Conservation (phyloP, 768 basidiomycete genomes). For the Sistotremastrum suecicum region DNA sequence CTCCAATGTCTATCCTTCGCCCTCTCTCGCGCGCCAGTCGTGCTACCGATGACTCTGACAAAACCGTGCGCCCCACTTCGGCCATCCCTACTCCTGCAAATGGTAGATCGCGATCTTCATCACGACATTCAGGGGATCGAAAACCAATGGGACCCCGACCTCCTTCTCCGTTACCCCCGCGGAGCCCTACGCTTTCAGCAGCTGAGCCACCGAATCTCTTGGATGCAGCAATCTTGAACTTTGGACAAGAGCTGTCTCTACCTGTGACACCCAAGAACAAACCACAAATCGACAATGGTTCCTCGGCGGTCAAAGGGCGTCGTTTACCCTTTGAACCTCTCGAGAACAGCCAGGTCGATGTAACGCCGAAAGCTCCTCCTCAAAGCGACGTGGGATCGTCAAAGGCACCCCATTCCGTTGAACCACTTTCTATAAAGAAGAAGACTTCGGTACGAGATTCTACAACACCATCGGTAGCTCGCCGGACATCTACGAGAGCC, state of each 20-base stretch:
- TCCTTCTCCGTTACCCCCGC: slow-evolving; percentile 52
- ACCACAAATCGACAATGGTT: no score
- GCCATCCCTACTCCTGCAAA: slow-evolving; percentile 1
- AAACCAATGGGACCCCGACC: slow-evolving; percentile 63
- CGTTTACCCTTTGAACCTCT: slow-evolving; percentile 47
- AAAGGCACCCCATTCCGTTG: slow-evolving; percentile 32
- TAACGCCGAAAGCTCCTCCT: slow-evolving; percentile 31
- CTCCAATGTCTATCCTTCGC: no score
- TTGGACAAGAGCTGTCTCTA: neutral
- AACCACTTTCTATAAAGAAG: slow-evolving; percentile 79
- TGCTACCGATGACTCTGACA: no score
- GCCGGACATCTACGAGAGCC: slow-evolving; percentile 21
- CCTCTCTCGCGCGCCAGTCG: no score
- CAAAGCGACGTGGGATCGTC: slow-evolving; percentile 15
- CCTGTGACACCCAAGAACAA: no score
- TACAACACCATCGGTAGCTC: slow-evolving; percentile 19
- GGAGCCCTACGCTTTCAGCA: slow-evolving; percentile 18
- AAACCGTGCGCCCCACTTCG: no score
- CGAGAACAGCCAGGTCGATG: slow-evolving; percentile 17
- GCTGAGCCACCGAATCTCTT: no score
- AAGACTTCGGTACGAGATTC: slow-evolving; percentile 47
- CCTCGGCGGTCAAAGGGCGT: slow-evolving; percentile 14
- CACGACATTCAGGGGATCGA: slow-evolving; percentile 37
- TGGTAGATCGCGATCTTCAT: slow-evolving; percentile 21
- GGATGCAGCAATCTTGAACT: neutral